A percentile compares a stretch with the other conserved stretches of the same genome.
phyloP scores from a whole-genome alignment of 768 basidiomycete genomes.

The Russula dissimulans region DNA sequence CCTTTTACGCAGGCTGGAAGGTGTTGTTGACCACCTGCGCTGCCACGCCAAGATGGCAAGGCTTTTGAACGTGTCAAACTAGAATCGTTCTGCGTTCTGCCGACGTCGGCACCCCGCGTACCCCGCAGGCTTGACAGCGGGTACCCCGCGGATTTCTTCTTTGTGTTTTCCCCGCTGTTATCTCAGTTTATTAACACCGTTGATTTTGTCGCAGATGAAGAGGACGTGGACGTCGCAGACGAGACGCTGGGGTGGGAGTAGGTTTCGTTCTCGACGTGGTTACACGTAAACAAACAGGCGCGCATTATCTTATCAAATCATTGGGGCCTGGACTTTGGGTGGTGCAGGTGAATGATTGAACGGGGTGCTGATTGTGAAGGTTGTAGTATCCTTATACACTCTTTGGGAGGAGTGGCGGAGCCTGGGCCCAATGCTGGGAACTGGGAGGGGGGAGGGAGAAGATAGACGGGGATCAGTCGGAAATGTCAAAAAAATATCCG shows the following conservation, averaged over 20 bases:
- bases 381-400: background rate
- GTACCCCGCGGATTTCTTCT: constrained; percentile 4
- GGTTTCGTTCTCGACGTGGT: background rate
- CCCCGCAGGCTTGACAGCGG: constrained; percentile 11
- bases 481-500: background rate
- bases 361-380: constrained; percentile 10
- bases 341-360: constrained; percentile 3
- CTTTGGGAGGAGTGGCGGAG: background rate
- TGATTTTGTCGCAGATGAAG: constrained; percentile 13
- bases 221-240: constrained; percentile 13
- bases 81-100: background rate
- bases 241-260: constrained; percentile 18
- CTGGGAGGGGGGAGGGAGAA: background rate
- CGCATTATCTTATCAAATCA: constrained; percentile 18
- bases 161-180: background rate
- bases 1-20: background rate
- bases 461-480: too few relatives aligned
- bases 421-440: background rate
- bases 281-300: constrained; percentile 16
- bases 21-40: background rate
- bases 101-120: constrained; percentile 11
- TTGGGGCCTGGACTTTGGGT: constrained; percentile 2
- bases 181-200: constrained; percentile 2
- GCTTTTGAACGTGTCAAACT: constrained; percentile 8
- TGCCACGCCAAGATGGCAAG: constrained; percentile 17